Evolutionary conservation across 176 grass and related monocot genomes (phyloP), one percentile per base, ranked within the genome.

Genomic region (Canna indica): DNA sequence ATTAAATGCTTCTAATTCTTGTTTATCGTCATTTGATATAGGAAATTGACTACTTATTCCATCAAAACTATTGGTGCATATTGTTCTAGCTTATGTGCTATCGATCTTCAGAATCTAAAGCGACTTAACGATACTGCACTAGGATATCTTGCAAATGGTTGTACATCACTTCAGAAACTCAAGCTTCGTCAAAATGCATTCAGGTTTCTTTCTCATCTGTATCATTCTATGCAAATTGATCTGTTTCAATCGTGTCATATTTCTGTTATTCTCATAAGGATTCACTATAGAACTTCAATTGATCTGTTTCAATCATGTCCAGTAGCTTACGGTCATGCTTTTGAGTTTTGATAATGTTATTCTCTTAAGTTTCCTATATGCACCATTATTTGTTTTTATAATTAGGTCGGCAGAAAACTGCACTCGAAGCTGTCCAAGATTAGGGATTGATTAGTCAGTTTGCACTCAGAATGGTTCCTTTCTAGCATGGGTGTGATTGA

Each of bases 21-120:
- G 26, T n/a, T 68, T 65, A 32, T 71, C 28, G 67, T 74, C 8
- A 76, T 8, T 47, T 73, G 77, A 72, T 81, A 64, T 68, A 97
- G 93, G 80, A 81, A 90, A 76, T 79, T 97, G 82, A 87, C 88
- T 66, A 71, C 83, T 77, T 81, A 79, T 74, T 88, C 88, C 48
- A 81, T 99, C 70, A 99, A 81, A 88, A 83, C 76, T 72, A 86
- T 99, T 80, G 77, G 52, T 60, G 60, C 65, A 52, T 77, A 85
- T 59, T 91, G 85, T 22, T 45, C 80, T 64, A 39, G 53, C 20
- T 74, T 95, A 68, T 85, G 67, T 86, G 82, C 78, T 65, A 53
- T 88, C 54, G 81, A 96, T 47, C 39, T 95, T 77, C 32, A 86
- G 27, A 82, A 87, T 68, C 73, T 88, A 81, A 82, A 67, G 76